Base-by-base conservation (phyloP, 2,329 filamentous ascomycete genomes). In the Thelonectria blattea region DNA sequence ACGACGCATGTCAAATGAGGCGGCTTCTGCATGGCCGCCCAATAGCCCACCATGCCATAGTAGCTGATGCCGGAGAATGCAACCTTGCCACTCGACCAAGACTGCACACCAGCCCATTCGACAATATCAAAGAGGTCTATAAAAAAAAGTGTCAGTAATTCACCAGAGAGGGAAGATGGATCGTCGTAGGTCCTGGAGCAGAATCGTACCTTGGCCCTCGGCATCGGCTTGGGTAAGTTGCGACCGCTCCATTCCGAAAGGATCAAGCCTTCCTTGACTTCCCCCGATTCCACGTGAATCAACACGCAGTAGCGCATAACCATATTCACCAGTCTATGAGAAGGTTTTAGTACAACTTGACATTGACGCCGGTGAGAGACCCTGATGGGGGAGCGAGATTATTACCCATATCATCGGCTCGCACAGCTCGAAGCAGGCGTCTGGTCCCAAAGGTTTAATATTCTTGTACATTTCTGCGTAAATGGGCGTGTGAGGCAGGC, bases 351-450 rank as follows among this genome's bases (percentile, higher is more conserved):
- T 41, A 41, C 27, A 30, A 30, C 5, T 30, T 30, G 27, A 9
- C 27, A 10, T 30, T 30, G 8, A 30, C 9, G 27, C 27, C 8
- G 8, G 27, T 6, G 5, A 30, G 2, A 30, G 27, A 30, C 5
- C 9, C 27, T 4, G 27, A 30, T 30, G 27, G n/a, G n/a, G 1
- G 5, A 22, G 11, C 14, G 17, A 27, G 10, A 18, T 7, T 18
- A 43, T 14, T 53, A 58, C 56, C 56, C 56, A 58, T n/a, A 58
- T 39, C 7, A 58, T 24, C 46, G 56, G 56, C 2, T 58, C 56
- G 12, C 12, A 4, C 42, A 48, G 20, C 34, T 58, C 56, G 14
- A 58, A 52, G 18, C 49, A 42, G 12, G 56, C 56, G 20, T 58
- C 56, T 3, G 49, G 49, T 4, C 56, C 56, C 42, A 58, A 37